phyloP scores from a whole-genome alignment of 495 filamentous ascomycete genomes.

The Penicillium ochrochloron region DNA sequence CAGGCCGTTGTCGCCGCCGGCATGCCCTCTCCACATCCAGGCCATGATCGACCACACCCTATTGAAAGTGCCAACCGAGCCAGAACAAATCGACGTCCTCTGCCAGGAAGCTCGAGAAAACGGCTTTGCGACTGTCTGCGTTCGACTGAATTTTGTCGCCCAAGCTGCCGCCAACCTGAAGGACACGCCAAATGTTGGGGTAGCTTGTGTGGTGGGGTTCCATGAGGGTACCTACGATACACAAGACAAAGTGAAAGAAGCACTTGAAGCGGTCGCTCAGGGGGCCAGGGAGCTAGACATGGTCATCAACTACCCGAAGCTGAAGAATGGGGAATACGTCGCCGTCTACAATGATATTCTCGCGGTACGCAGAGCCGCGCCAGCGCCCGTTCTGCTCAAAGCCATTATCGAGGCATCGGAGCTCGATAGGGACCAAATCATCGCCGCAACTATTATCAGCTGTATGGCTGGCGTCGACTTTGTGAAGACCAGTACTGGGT shows the following conservation, averaged over 20 bases:
- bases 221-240: constrained; percentile 64
- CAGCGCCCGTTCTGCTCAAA: constrained; percentile 57
- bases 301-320: constrained; percentile 63
- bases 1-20: constrained; percentile 30
- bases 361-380: constrained; percentile 57
- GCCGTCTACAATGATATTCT: constrained; percentile 62
- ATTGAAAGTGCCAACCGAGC: constrained; percentile 57
- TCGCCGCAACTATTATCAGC: constrained; percentile 62
- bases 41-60: constrained; percentile 71
- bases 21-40: constrained; percentile 31
- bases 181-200: constrained; percentile 47
- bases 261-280: constrained; percentile 55
- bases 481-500: constrained; percentile 74
- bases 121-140: constrained; percentile 66
- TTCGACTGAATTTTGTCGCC: constrained; percentile 57
- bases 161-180: constrained; percentile 58
- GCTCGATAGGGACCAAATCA: constrained; percentile 57
- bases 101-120: constrained; percentile 64
- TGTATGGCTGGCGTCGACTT: constrained; percentile 65
- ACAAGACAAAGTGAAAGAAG: constrained; percentile 58
- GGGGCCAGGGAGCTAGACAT: constrained; percentile 71
- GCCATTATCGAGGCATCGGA: constrained; percentile 70
- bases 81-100: constrained; percentile 60
- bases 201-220: constrained; percentile 71
- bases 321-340: constrained; percentile 55